phyloP scores from a whole-genome alignment of 495 filamentous ascomycete species.

The Penicillium silybi region DNA sequence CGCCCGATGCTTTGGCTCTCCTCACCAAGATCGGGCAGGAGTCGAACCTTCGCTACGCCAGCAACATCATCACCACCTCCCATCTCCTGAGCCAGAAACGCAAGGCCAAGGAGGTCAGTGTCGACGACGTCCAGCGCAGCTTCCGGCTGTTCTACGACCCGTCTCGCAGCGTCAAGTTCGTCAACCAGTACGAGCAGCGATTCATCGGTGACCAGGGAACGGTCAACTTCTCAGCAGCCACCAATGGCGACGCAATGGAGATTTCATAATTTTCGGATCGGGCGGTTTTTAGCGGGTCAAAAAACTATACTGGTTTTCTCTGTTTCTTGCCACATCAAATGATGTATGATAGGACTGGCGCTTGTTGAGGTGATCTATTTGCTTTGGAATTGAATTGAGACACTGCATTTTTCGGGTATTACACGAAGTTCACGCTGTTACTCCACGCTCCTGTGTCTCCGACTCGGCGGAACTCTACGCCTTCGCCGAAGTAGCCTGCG shows the following conservation, averaged over 20 bases:
- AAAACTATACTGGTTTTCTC: constrained; percentile 21
- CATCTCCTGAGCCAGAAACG: constrained; percentile 78
- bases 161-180: constrained; percentile 80
- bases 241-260: constrained; percentile 83
- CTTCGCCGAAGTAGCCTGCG: constrained; percentile 91
- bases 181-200: constrained; percentile 82
- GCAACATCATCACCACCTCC: constrained; percentile 93
- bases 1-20: constrained; percentile 81
- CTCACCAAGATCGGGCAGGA: constrained; percentile 95
- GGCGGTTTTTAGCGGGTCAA: constrained; percentile 14
- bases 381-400: constrained; percentile 26
- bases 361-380: constrained; percentile 29
- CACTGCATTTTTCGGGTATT: constrained; percentile 22
- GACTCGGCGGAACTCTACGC: constrained; percentile 75
- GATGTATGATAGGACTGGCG: constrained; percentile 48
- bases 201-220: constrained; percentile 84
- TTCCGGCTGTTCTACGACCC: constrained; percentile 94
- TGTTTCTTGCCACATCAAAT: constrained; percentile 33
- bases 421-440: constrained; percentile 57
- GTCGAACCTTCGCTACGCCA: constrained; percentile 85
- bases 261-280: constrained; percentile 49
- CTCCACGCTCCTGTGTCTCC: constrained; percentile 61
- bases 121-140: constrained; percentile 87
- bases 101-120: constrained; percentile 70
- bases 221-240: constrained; percentile 65